Conservation (phyloP, 2,329 filamentous ascomycete genomes). For the Phialophora expanda region DNA sequence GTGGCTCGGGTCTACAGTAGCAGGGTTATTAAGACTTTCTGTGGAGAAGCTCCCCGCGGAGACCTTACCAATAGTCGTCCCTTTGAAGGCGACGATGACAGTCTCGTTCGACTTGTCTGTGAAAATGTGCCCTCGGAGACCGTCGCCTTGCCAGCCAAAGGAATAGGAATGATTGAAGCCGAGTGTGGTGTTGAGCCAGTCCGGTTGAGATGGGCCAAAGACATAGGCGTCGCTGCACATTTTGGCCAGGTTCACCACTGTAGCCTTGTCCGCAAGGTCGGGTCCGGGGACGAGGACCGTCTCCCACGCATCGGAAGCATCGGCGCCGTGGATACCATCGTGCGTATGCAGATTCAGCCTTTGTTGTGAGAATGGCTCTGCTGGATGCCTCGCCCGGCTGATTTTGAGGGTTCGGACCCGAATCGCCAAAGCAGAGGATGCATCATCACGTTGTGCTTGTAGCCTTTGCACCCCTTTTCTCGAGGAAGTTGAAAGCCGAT, state of each 20-base stretch:
- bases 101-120: slow-evolving; percentile 29
- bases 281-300: slow-evolving; percentile 17
- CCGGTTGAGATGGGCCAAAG: slow-evolving; percentile 28
- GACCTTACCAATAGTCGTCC: slow-evolving; percentile 26
- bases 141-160: slow-evolving; percentile 36
- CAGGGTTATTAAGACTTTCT: neutral
- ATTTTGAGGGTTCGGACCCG: neutral
- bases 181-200: slow-evolving; percentile 34
- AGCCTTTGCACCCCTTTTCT: neutral
- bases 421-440: neutral
- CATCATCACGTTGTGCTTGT: neutral
- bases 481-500: neutral
- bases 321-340: neutral
- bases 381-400: neutral
- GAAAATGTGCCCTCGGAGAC: slow-evolving; percentile 37
- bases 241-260: slow-evolving; percentile 36
- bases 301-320: neutral
- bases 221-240: slow-evolving; percentile 36
- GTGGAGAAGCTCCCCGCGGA: neutral
- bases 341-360: neutral
- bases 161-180: slow-evolving; percentile 35
- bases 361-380: neutral
- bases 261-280: slow-evolving; percentile 39
- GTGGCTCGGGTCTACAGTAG: slow-evolving; percentile 23
- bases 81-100: slow-evolving; percentile 38